Conservation (phyloP, 495 filamentous ascomycete genomes). For the Oidiodendron maius region DNA sequence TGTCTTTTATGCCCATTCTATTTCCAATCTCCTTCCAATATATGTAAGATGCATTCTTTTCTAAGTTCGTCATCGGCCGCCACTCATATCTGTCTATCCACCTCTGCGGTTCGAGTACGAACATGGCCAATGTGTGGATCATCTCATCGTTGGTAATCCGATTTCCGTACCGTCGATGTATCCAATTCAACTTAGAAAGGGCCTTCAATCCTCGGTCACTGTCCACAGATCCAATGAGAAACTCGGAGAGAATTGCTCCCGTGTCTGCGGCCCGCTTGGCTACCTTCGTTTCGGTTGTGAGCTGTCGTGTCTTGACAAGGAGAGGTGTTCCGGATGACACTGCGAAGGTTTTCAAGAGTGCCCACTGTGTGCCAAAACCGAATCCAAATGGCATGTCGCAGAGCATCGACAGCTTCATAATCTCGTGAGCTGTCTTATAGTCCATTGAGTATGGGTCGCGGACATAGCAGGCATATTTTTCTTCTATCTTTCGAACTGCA, state of each 20-base stretch:
- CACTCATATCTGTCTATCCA: slow-evolving; percentile 37
- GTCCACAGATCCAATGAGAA: slow-evolving; percentile 34
- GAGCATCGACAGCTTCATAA: slow-evolving; percentile 22
- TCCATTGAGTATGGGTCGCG: slow-evolving; percentile 19
- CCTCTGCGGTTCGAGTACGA: slow-evolving; percentile 33
- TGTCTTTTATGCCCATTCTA: slow-evolving; percentile 28
- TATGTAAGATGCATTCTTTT: slow-evolving; percentile 31
- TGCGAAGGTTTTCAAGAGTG: slow-evolving; percentile 51
- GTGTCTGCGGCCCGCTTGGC: slow-evolving; percentile 60
- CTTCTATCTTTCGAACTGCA: slow-evolving; percentile 15
- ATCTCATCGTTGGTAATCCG: slow-evolving; percentile 34
- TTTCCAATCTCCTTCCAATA: slow-evolving; percentile 37
- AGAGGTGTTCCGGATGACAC: slow-evolving; percentile 52
- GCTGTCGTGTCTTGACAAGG: slow-evolving; percentile 50
- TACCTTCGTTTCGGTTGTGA: slow-evolving; percentile 40
- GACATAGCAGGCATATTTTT: slow-evolving; percentile 18
- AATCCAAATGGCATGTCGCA: slow-evolving; percentile 21
- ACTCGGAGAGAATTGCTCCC: slow-evolving; percentile 49
- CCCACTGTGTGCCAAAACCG: slow-evolving; percentile 26
- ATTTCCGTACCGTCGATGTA: slow-evolving; percentile 46
- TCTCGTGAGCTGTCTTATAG: slow-evolving; percentile 22
- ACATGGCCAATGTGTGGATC: slow-evolving; percentile 37
- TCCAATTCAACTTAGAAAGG: slow-evolving; percentile 54
- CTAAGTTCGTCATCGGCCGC: slow-evolving; percentile 30
- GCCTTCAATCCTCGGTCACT: slow-evolving; percentile 42